Evolutionary conservation across 2,329 filamentous ascomycete genomes (phyloP).

Genomic region (Polytolypa hystricis): DNA sequence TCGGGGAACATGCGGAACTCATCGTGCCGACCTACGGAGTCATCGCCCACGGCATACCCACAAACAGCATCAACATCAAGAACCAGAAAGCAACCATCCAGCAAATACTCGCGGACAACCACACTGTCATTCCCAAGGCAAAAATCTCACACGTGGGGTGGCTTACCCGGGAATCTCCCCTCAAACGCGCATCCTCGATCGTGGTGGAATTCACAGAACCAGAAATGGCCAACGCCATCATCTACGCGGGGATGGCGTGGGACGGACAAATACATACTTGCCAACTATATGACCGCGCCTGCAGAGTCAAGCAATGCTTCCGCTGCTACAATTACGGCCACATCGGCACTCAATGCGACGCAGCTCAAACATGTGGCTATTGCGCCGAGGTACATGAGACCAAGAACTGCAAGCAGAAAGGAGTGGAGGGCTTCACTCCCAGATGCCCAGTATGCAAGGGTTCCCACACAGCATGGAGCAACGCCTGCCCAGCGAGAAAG

Average conservation of each 20-base stretch:
- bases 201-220: not conserved
- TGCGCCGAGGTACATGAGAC: constrained; percentile 3
- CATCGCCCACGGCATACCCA: not conserved
- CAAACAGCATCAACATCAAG: not conserved
- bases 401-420: not conserved
- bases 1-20: not conserved
- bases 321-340: not conserved
- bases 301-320: not conserved
- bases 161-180: not conserved
- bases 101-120: constrained; percentile 1
- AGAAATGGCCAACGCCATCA: constrained; percentile 2
- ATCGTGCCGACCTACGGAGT: not conserved
- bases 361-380: constrained; percentile 1
- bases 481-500: constrained; percentile 1
- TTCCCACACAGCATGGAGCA: not conserved
- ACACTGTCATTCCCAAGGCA: constrained; percentile 1
- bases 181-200: not conserved
- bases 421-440: not conserved
- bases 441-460: not conserved
- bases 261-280: not conserved
- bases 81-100: not conserved
- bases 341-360: not conserved
- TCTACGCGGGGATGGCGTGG: not conserved
- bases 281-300: not conserved
- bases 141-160: not conserved